phyloP scores from a whole-genome alignment of 1,139 yeast species.

The Candida dubliniensis region DNA sequence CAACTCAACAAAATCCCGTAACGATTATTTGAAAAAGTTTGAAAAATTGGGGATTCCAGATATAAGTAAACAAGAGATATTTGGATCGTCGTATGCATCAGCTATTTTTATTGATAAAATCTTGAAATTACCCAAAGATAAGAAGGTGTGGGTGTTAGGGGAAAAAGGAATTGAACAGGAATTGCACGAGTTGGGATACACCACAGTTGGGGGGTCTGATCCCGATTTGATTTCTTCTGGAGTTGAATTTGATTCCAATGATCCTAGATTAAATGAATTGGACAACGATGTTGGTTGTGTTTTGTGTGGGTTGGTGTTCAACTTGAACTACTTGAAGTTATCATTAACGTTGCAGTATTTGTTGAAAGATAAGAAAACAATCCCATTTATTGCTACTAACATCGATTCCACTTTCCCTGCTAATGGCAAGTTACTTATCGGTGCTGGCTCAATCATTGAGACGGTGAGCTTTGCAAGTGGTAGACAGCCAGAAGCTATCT shows the following conservation, averaged over 20 bases:
- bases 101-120: constrained; percentile 84
- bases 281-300: constrained; percentile 85
- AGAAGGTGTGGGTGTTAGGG: constrained; percentile 53
- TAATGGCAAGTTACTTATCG: constrained; percentile 81
- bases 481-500: constrained; percentile 61
- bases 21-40: constrained; percentile 74
- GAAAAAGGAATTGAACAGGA: constrained; percentile 48
- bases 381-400: constrained; percentile 90
- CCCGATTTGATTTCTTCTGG: constrained; percentile 30
- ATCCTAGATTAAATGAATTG: constrained; percentile 39
- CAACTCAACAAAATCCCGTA: constrained; percentile 88
- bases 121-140: constrained; percentile 60
- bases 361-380: constrained; percentile 53
- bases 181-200: constrained; percentile 42
- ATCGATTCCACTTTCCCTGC: constrained; percentile 93
- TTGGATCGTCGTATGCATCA: constrained; percentile 89
- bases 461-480: constrained; percentile 77
- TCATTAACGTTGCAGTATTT: constrained; percentile 83
- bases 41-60: constrained; percentile 65
- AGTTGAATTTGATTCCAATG: constrained; percentile 34
- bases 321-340: constrained; percentile 76
- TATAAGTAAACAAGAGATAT: constrained; percentile 70
- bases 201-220: constrained; percentile 45
- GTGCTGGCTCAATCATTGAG: constrained; percentile 92
- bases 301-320: constrained; percentile 79